These are phyloP conservation scores for Termitomyces eurrhizus DNA, from an alignment of 768 basidiomycete genomes.

Conservation along the genomic window DNA sequence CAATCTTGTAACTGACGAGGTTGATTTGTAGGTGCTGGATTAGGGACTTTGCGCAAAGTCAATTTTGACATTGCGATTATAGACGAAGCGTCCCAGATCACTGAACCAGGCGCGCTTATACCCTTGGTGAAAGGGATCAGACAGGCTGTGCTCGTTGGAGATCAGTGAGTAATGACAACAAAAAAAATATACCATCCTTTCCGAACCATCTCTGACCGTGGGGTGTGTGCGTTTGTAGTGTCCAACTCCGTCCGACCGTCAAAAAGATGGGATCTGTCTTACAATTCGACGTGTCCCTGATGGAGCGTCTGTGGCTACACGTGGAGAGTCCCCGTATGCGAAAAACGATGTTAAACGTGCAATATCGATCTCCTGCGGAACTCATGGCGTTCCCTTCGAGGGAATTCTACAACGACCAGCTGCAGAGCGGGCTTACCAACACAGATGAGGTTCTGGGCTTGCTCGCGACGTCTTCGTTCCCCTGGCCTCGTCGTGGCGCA, in stretches of 20 bases:
- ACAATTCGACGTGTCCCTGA: constrained; percentile 55
- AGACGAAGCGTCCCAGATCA: constrained; percentile 70
- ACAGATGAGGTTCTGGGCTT: constrained; percentile 32
- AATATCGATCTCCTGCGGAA: constrained; percentile 60
- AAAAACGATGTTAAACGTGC: constrained; percentile 66
- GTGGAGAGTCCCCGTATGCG: constrained; percentile 29
- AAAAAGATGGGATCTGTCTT: constrained; percentile 53
- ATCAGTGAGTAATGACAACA: too few species aligned
- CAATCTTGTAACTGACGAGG: not conserved
- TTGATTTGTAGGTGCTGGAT: constrained; percentile 39
- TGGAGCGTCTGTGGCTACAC: constrained; percentile 56
- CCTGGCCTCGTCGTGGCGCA: constrained; percentile 47
- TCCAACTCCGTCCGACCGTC: constrained; percentile 66
- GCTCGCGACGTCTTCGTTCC: constrained; percentile 42
- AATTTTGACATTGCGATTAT: constrained; percentile 62
- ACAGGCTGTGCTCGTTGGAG: constrained; percentile 33
- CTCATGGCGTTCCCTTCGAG: constrained; percentile 58
- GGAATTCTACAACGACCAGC: constrained; percentile 57
- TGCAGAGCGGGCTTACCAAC: constrained; percentile 42
- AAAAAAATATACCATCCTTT: too few species aligned
- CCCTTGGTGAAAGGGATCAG: constrained; percentile 62
- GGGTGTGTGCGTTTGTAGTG: constrained; percentile 30
- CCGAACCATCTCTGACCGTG: too few species aligned
- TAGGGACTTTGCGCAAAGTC: constrained; percentile 51
- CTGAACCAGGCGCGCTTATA: constrained; percentile 61